Conservation (phyloP, 495 filamentous ascomycete species). For the Pseudoneurospora amorphoporcata region DNA sequence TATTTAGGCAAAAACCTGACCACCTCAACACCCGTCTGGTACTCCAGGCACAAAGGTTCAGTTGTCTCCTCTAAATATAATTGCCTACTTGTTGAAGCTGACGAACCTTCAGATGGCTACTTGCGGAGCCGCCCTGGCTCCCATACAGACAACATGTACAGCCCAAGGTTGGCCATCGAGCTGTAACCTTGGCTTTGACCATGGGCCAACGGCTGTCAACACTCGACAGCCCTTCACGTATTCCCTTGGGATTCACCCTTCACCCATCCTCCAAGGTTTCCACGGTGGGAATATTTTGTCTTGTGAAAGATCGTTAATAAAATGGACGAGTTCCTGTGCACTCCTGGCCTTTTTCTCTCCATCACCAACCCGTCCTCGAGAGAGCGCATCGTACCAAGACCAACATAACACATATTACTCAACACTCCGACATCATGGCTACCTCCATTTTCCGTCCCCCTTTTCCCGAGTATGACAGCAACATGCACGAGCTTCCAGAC, state of each 20-base stretch:
- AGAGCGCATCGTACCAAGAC: neutral
- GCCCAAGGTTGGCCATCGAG: neutral
- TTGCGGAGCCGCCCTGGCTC: neutral
- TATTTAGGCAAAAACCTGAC: too few species aligned
- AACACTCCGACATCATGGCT: neutral
- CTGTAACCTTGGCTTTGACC: too few species aligned
- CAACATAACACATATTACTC: neutral
- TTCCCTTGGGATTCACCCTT: neutral
- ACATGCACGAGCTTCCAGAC: neutral
- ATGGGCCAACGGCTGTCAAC: too few species aligned
- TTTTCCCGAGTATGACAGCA: neutral
- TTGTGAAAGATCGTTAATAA: neutral
- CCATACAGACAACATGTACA: neutral
- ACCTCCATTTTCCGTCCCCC: neutral
- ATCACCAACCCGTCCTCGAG: neutral
- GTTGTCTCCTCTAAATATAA: too few species aligned
- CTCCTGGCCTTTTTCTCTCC: neutral
- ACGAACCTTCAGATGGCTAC: neutral
- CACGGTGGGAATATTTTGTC: neutral
- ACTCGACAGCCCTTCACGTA: neutral
- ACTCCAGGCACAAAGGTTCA: too few species aligned
- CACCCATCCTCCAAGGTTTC: neutral
- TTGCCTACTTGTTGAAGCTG: neutral
- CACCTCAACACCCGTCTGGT: too few species aligned
- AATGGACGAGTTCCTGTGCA: neutral